Base-by-base conservation (phyloP, 169 alveolate genomes). In the Cryptosporidium ubiquitum region DNA sequence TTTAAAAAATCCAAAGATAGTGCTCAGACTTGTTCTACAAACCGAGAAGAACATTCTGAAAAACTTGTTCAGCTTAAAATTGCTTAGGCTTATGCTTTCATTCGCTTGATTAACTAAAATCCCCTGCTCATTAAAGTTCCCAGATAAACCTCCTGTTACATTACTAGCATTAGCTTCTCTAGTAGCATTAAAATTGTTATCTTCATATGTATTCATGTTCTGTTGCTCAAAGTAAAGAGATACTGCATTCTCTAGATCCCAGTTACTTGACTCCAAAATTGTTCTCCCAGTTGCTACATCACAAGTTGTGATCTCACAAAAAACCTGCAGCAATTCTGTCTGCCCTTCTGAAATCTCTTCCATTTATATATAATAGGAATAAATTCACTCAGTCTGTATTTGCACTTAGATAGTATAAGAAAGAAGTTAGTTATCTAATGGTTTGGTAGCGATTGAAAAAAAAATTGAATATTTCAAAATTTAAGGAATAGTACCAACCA, bases 161-260 rank as follows among this genome's bases (percentile, higher is more conserved):
- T 26, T 26, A 3, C 10, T 26, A 7, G 66, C 39, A 55, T 23
- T 55, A 23, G 20, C 35, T 26, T 55, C 18, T 10, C 16, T 35
- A 6, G 37, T 9, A 26, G n/a, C 10, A 26, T 26, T 26, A 5
- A 55, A 26, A 35, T 26, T 31, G 14, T 31, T 29, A 26, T 12
- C 37, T 16, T 42, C 74, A 42, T 61, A 35, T 42, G 33, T 31
- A 42, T 61, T 40, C 31, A 39, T 20, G 26, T 79, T 60, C 18
- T 79, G 64, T 42, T 79, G 69, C 14, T 79, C 86, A 79, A 60
- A 79, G 39, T 60, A 79, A 3, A 79, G 66, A 26, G 75, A 18
- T 33, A 79, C 52, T 3, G 86, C 86, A 26, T 57, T 64, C 55
- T 79, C 86, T 31, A 79, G 14, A 61, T 79, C 57, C 86, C 86